Evolutionary conservation across 1,139 yeast species (phyloP), one percentile per base, ranked within the genome.

Genomic region (Suhomyces ambrosiae): DNA sequence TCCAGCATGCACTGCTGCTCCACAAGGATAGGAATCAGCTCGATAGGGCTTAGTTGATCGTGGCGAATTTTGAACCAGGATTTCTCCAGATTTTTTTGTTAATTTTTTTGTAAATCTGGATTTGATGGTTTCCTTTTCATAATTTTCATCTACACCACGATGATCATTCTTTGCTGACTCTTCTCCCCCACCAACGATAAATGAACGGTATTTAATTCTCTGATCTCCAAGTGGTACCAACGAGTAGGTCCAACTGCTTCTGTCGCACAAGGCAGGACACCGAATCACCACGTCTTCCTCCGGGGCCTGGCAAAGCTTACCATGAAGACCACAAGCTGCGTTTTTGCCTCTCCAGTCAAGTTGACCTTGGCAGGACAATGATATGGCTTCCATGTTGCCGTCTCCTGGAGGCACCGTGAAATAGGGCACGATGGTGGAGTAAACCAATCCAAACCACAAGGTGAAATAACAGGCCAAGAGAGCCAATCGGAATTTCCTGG

Each of bases 1-100:
- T 1, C 97, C 97, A 2, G 90, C 82, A 58, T 90, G 96, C 3
- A 86, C 79, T 0, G 95, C 97, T 1, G 97, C 83, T 0, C 90
- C 94, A 60, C 98, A 92, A 0, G 92, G 82, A 53, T 70, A 89
- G 1, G 96, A 86, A 60, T 92, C 98, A 0, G 88, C 92, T 43
- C 98, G 69, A 53, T 88, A 92, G 1, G 89, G 88, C 17, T 64
- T 63, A 6, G 32, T n/a, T 8, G 27, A 11, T 10, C 9, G 16
- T 18, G n/a, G 3, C 12, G n/a, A 7, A 7, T 24, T n/a, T 12
- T n/a, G 14, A 23, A 19, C 22, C n/a, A n/a, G 22, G 7, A 9
- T 19, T 19, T 7, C 22, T 19, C 22, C 22, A 7, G 8, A 19
- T 19, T 19, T 19, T 19, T 9, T 19, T 9, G 7, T 19, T 9